Percentiles rank a stretch among this genome's conserved stretches.
These are phyloP conservation scores for Adansonia gregorii DNA, from an alignment of 441 rosid species.

Conservation along the genomic window DNA sequence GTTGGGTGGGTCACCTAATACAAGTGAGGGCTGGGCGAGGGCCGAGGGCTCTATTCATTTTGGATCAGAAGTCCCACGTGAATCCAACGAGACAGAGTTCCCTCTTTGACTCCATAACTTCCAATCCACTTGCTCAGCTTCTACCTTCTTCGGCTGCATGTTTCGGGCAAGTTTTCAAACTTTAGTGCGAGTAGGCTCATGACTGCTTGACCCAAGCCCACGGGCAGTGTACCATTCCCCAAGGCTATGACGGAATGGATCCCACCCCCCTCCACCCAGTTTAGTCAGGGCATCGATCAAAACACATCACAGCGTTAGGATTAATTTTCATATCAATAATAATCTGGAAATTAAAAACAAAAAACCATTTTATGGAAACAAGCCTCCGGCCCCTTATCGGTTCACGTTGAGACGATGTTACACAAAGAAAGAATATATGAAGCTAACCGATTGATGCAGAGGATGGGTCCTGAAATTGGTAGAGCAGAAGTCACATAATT, in stretches of 20 bases:
- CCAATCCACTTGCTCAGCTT: constrained; percentile 8
- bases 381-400: not conserved
- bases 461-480: not conserved
- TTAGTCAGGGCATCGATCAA: constrained; percentile 1
- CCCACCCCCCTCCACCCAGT: too few relatives aligned
- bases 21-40: too few relatives aligned
- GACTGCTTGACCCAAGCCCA: constrained; percentile 24
- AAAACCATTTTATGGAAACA: not conserved
- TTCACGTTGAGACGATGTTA: not conserved
- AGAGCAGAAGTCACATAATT: not conserved
- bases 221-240: not conserved
- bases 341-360: not conserved
- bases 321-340: not conserved
- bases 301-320: not conserved
- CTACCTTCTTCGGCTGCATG: constrained; percentile 29
- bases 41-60: constrained; percentile 9
- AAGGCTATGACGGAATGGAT: not conserved
- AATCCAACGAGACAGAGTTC: constrained; percentile 26
- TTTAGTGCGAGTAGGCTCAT: constrained; percentile 27
- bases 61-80: constrained; percentile 41
- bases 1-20: constrained; percentile 17
- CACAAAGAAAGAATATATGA: not conserved
- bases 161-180: constrained; percentile 26
- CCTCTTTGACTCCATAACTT: constrained; percentile 26
- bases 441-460: not conserved